Evolutionary conservation across 176 grass and related monocot genomes (phyloP).

Genomic region (Dactylis glomerata): DNA sequence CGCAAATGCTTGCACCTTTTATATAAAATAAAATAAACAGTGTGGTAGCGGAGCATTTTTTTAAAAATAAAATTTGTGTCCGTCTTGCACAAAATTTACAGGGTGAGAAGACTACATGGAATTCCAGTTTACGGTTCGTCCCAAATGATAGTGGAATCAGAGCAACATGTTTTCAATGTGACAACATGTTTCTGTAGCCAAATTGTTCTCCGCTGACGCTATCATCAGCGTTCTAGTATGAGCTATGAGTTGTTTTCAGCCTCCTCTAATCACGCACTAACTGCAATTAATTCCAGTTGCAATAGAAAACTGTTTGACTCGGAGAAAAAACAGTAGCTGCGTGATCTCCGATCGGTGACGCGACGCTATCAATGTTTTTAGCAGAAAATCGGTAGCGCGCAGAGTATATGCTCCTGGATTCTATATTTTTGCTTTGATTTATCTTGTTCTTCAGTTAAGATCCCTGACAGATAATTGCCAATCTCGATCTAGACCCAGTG

Average conservation of each 20-base stretch:
- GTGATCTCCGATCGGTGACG: neutral
- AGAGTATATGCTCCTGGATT: constrained; percentile 12
- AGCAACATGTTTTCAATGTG: neutral
- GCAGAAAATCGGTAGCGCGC: constrained; percentile 10
- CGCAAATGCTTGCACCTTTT: too few species aligned
- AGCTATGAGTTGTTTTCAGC: neutral
- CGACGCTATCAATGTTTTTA: constrained; percentile 30
- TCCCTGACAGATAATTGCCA: constrained; percentile 11
- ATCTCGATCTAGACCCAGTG: constrained; percentile 19
- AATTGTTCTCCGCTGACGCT: neutral
- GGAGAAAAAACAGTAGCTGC: constrained; percentile 17
- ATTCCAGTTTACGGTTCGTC: neutral
- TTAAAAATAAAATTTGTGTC: too few species aligned
- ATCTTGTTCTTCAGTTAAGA: constrained; percentile 1
- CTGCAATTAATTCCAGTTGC: constrained; percentile 1
- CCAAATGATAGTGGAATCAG: neutral
- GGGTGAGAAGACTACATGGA: neutral
- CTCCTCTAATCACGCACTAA: constrained; percentile 13
- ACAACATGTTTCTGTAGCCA: neutral
- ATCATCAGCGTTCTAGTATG: neutral
- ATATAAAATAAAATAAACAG: too few species aligned
- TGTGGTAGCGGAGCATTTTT: too few species aligned
- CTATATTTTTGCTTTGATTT: neutral
- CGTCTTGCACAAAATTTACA: neutral
- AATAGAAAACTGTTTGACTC: constrained; percentile 45